Evolutionary conservation across 75 land plant genomes (phyloP), one percentile per base, ranked within the genome.

Genomic region (Picea glauca): DNA sequence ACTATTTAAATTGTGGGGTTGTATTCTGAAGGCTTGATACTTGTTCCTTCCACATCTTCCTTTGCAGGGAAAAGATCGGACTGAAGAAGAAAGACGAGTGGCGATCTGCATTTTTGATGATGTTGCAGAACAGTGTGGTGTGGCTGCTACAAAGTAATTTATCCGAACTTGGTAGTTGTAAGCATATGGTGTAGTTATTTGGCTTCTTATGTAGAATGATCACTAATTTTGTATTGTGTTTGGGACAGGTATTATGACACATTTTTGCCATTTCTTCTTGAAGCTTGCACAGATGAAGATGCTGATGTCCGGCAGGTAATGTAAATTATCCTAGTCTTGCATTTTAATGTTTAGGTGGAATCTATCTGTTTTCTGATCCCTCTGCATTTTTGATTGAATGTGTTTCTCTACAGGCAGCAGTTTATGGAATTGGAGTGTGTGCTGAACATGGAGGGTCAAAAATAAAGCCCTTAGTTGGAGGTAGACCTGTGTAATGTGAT

Each of bases 31-130:
- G 30, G 9, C 26, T 70, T 70, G 50, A 35, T 40, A 17, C 8
- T 32, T 70, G 20, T 43, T 65, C 74, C 72, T 64, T 17, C 33
- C 13, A 62, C 59, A 26, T 20, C 12, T 82, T n/a, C 21, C n/a
- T 63, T 76, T 63, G 46, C 65, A 87, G 88, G 83, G 76, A 12
- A 85, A 78, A 76, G 88, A 81, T 66, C 78, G 83, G 18, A 78
- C 84, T 9, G 58, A 80, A 59, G 88, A 87, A 62, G 88, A 87
- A 30, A 81, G 87, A 64, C 78, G 88, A 58, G 82, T 87, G 15
- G 88, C 88, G n/a, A 87, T 87, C n/a, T 87, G 88, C 75, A 85
- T 87, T 57, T 87, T 87, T 81, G 88, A 87, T 79, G 84, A 87
- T 74, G 81, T 87, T 59, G 88, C 88, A 58, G 88, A 85, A 80